These are phyloP conservation scores for Cytospora schulzeri DNA, from an alignment of 2,329 filamentous ascomycete genomes.

Conservation along the genomic window DNA sequence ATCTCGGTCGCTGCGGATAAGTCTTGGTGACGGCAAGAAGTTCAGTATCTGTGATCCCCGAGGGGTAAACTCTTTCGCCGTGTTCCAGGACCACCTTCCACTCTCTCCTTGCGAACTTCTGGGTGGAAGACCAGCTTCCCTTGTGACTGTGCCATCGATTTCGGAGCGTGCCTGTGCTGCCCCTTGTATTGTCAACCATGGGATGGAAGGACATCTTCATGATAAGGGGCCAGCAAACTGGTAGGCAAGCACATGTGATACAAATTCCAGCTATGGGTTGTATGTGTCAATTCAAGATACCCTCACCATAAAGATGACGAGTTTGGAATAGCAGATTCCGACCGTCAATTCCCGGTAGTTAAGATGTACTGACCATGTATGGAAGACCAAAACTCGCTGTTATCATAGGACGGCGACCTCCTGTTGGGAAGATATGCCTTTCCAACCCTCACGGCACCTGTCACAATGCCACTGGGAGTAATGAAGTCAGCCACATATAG, in stretches of 20 bases:
- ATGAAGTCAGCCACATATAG: background rate
- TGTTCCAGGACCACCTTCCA: background rate
- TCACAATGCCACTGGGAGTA: constrained; percentile 14
- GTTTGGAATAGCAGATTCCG: too few relatives aligned
- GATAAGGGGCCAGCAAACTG: constrained; percentile 18
- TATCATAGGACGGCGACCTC: constrained; percentile 11
- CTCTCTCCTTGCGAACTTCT: background rate
- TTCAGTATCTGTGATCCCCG: background rate
- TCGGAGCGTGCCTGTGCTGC: constrained; percentile 1
- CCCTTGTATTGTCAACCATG: background rate
- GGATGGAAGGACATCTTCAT: background rate
- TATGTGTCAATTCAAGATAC: background rate
- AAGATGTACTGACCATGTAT: constrained; percentile 15
- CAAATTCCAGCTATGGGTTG: background rate
- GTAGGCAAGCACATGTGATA: constrained; percentile 17
- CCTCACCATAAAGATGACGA: too few relatives aligned
- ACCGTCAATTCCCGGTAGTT: too few relatives aligned
- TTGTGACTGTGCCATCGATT: constrained; percentile 12
- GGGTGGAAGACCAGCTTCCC: background rate
- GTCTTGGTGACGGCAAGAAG: background rate
- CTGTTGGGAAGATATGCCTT: constrained; percentile 5
- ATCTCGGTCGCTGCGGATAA: background rate
- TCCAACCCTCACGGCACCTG: constrained; percentile 10
- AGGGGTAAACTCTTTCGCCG: background rate
- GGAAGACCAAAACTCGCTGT: constrained; percentile 18